phyloP scores from a whole-genome alignment of 2,329 filamentous ascomycete genomes.

The Elsinoe necatrix region DNA sequence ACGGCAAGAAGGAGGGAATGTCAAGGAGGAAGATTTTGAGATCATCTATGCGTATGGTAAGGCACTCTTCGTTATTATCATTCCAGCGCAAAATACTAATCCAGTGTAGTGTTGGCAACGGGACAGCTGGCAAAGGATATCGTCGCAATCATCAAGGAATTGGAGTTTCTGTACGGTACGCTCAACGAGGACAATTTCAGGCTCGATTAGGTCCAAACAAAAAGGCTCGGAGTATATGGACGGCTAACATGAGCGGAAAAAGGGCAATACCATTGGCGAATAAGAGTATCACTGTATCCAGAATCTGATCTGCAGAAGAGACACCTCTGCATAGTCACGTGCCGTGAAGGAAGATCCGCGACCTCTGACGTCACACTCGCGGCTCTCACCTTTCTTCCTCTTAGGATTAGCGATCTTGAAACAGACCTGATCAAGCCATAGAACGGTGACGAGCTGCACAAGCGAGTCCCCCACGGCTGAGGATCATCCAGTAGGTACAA shows the following conservation, averaged over 20 bases:
- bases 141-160: constrained; percentile 44
- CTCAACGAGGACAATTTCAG: constrained; percentile 54
- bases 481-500: too few species aligned
- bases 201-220: constrained; percentile 35
- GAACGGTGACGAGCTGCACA: too few species aligned
- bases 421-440: too few species aligned
- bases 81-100: background rate
- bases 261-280: background rate
- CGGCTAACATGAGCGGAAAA: background rate
- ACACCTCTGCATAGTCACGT: too few species aligned
- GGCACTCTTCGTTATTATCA: constrained; percentile 26
- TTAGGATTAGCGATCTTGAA: too few species aligned
- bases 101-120: constrained; percentile 49
- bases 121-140: constrained; percentile 52
- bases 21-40: constrained; percentile 74
- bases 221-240: background rate
- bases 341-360: too few species aligned
- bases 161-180: constrained; percentile 53
- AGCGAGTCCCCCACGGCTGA: too few species aligned
- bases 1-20: constrained; percentile 50
- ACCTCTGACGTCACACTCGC: too few species aligned
- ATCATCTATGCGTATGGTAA: constrained; percentile 81
- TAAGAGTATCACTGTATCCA: background rate
- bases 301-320: too few species aligned
- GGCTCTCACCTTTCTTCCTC: too few species aligned